Evolutionary conservation across 2,329 filamentous ascomycete species (phyloP).

Genomic region (Aureobasidium leucospermi): DNA sequence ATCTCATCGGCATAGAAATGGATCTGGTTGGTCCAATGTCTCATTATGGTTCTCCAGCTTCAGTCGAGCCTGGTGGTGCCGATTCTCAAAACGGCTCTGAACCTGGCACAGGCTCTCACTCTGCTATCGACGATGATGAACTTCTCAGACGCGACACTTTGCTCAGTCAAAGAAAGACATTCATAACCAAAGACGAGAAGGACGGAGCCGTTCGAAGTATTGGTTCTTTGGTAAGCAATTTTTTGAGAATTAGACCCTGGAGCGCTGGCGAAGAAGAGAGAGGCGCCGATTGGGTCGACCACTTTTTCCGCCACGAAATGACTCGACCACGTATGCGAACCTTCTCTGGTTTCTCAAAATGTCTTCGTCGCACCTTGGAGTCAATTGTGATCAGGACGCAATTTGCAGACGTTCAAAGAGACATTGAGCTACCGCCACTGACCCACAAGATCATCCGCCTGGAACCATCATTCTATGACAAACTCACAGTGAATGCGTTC

Average conservation of each 20-base stretch:
- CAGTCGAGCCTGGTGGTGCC: background rate
- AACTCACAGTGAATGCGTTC: constrained; percentile 75
- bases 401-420: constrained; percentile 58
- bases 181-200: constrained; percentile 32
- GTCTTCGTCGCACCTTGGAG: constrained; percentile 63
- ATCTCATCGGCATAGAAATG: constrained; percentile 68
- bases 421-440: constrained; percentile 62
- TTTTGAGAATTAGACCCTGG: constrained; percentile 74
- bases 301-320: constrained; percentile 51
- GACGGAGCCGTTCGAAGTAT: constrained; percentile 49
- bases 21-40: constrained; percentile 37
- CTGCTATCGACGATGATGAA: background rate
- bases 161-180: constrained; percentile 35
- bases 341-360: constrained; percentile 45
- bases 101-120: no score
- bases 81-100: background rate
- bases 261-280: constrained; percentile 50
- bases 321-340: constrained; percentile 45
- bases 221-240: constrained; percentile 59
- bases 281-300: constrained; percentile 62
- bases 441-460: constrained; percentile 65
- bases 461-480: constrained; percentile 78
- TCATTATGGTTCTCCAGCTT: background rate
- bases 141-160: constrained; percentile 17
- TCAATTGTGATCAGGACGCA: constrained; percentile 75